Conservation (phyloP, 1,284 basidiomycete genomes). For the Fomitiporia mediterranea region DNA sequence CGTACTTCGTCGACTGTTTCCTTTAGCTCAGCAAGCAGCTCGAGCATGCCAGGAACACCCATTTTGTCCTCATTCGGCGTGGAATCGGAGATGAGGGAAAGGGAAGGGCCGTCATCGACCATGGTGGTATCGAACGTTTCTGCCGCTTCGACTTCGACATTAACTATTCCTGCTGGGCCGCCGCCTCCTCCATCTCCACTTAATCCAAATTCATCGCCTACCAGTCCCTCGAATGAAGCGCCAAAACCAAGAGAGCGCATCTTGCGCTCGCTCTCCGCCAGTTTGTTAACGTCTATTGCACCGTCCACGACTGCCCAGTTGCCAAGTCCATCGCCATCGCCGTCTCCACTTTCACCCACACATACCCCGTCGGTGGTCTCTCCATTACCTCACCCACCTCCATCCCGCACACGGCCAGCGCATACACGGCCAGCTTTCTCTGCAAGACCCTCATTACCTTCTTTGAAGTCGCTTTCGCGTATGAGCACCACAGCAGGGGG, state of each 20-base stretch:
- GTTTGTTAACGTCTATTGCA: background rate
- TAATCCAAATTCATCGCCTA: background rate
- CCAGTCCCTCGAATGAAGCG: background rate
- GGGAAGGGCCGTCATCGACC: background rate
- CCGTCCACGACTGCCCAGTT: background rate
- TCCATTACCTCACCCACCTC: background rate
- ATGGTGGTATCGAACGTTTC: background rate
- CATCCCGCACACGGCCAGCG: slow-evolving; percentile 13
- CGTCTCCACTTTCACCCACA: background rate
- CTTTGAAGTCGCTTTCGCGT: slow-evolving; percentile 10
- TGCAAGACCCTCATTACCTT: slow-evolving; percentile 15
- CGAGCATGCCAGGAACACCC: slow-evolving; percentile 9
- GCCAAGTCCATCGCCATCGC: background rate
- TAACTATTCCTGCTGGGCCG: background rate
- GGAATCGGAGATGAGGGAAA: background rate
- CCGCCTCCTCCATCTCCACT: slow-evolving; percentile 13
- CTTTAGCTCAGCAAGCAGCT: slow-evolving; percentile 4
- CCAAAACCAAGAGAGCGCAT: background rate
- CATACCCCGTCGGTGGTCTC: background rate
- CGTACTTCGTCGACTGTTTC: slow-evolving; percentile 10
- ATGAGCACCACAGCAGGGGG: slow-evolving; percentile 9
- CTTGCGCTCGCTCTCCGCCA: background rate
- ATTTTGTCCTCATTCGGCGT: background rate
- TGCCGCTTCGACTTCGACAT: background rate
- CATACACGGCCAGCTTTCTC: slow-evolving; percentile 18